Evolutionary conservation across 345 rosid species (phyloP), one percentile per base, ranked within the genome.

Genomic region (Iberis pinnata): DNA sequence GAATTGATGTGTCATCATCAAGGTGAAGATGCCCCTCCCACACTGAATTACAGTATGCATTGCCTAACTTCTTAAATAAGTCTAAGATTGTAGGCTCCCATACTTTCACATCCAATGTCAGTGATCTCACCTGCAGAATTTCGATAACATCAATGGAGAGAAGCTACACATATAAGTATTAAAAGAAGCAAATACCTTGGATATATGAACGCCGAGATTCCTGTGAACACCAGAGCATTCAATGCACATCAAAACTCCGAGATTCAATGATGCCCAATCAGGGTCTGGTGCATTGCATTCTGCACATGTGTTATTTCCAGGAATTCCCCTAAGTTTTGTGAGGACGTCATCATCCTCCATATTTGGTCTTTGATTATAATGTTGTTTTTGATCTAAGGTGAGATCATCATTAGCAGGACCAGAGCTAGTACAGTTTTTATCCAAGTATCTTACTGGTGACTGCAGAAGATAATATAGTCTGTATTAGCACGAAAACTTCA

Each of bases 161-260:
- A n/a, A n/a, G n/a, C n/a, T n/a, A n/a, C n/a, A n/a, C n/a, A n/a
- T n/a, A n/a, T n/a, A n/a, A n/a, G n/a, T n/a, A n/a, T n/a, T n/a
- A n/a, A 12, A 39, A 50, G 38, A 27, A 52, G 2, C 45, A 3
- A 26, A 54, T 55, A 86, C 97, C 95, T 89, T 89, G 48, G 97
- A 89, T 46, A 86, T 74, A 70, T 83, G 97, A 72, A 89, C 97
- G 9, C 95, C 97, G 25, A 89, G 93, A 75, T 86, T 89, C 59
- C 97, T 80, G 61, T 86, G 97, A 54, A 86, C 83, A 49, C 97
- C 95, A 53, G 97, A 89, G 76, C 95, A 89, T 60, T 86, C 84
- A 41, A 86, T 89, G 75, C 97, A 89, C 64, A 89, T 55, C 49
- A 89, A 69, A 49, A 86, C 72, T 46, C 94, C 95, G 65, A 89